Percentiles rank a stretch among this genome's conserved stretches.
Conservation (phyloP, 768 basidiomycete genomes). For the Suillus luteus region DNA sequence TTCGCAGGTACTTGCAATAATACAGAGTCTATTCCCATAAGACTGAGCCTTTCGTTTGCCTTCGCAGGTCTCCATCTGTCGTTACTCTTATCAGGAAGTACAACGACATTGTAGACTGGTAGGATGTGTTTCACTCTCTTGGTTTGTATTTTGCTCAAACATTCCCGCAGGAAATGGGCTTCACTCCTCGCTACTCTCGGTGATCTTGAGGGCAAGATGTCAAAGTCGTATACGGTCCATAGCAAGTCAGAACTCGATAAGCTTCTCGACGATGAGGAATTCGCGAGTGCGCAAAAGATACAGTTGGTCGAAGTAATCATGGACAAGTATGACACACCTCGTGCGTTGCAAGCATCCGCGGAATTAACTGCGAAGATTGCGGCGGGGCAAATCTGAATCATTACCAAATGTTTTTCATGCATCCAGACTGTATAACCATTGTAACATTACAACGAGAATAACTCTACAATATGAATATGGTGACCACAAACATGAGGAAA, state of each 20-base stretch:
- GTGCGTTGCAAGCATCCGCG: conserved; percentile 55
- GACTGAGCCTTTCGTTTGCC: no score
- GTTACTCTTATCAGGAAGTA: no score
- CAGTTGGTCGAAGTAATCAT: conserved; percentile 84
- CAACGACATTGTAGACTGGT: conserved; percentile 73
- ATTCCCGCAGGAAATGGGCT: conserved; percentile 56
- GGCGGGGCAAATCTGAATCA: conserved; percentile 20
- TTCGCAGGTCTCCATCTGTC: no score
- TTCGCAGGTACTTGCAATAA: no score
- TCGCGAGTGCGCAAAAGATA: conserved; percentile 64
- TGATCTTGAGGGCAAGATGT: conserved; percentile 47
- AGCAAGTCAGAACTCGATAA: conserved; percentile 66
- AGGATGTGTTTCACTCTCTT: conserved; percentile 14
- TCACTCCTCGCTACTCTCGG: conserved; percentile 61
- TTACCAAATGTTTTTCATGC: background rate
- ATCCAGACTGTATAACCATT: background rate
- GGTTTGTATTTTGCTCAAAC: background rate
- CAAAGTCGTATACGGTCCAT: conserved; percentile 65
- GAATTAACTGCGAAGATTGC: conserved; percentile 28
- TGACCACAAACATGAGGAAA: background rate
- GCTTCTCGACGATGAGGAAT: conserved; percentile 64
- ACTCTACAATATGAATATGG: background rate
- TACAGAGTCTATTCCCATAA: no score
- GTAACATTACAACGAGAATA: background rate
- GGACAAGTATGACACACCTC: conserved; percentile 71